Percentiles rank a stretch among this genome's conserved stretches.
Evolutionary conservation across 768 basidiomycete species (phyloP).

Genomic region (Boletus pseudo-olivaceus): DNA sequence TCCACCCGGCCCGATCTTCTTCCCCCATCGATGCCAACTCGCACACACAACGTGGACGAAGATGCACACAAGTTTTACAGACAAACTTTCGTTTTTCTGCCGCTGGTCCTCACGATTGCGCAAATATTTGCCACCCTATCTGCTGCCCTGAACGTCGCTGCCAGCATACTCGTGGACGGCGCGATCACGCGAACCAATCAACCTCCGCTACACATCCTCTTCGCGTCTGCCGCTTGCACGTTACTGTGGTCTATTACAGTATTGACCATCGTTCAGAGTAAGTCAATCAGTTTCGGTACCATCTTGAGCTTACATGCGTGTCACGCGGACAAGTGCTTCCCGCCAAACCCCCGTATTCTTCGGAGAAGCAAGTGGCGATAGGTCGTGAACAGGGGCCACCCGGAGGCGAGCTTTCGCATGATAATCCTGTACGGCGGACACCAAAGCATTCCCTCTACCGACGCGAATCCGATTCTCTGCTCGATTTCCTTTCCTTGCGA

Average conservation of each 20-base stretch:
- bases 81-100: neutral
- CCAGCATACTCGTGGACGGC: slow-evolving; percentile 6
- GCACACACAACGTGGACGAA: neutral
- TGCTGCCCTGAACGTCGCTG: slow-evolving; percentile 21
- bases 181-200: neutral
- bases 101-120: slow-evolving; percentile 14
- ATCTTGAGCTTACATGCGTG: slow-evolving; percentile 1
- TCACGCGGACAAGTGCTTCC: slow-evolving; percentile 20
- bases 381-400: neutral
- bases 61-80: neutral
- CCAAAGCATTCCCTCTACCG: slow-evolving; percentile 21
- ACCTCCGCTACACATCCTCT: slow-evolving; percentile 7
- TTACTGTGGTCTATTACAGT: slow-evolving; percentile 24
- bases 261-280: slow-evolving; percentile 22
- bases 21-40: slow-evolving; percentile 1
- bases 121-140: slow-evolving; percentile 24
- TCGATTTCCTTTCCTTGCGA: slow-evolving; percentile 34
- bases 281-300: slow-evolving; percentile 2
- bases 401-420: neutral
- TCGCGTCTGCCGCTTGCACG: slow-evolving; percentile 20
- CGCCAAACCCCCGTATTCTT: neutral
- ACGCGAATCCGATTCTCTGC: slow-evolving; percentile 23
- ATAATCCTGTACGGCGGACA: slow-evolving; percentile 1
- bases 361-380: slow-evolving; percentile 6
- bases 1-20: neutral